Evolutionary conservation across 1,284 basidiomycete genomes (phyloP).

Genomic region (Macrocybe sp.): DNA sequence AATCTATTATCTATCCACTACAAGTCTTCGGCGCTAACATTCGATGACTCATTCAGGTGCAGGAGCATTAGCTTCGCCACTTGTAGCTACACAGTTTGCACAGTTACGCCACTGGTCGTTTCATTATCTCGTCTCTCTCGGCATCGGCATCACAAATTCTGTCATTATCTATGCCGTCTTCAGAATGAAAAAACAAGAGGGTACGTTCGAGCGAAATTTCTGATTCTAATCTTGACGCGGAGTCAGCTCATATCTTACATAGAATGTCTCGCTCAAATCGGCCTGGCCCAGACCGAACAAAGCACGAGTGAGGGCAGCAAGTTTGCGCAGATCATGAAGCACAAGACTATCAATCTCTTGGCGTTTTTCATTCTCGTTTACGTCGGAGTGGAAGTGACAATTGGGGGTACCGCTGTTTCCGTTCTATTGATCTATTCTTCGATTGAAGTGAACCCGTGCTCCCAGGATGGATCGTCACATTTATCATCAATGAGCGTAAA

Average conservation of each 20-base stretch:
- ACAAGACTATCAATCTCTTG: conserved; percentile 50
- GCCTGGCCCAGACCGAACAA: not conserved
- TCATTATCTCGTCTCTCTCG: conserved; percentile 58
- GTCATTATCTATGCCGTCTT: conserved; percentile 12
- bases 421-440: not conserved
- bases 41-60: conserved; percentile 32
- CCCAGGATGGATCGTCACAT: conserved; percentile 60
- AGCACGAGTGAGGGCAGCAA: conserved; percentile 30
- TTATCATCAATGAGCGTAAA: conserved; percentile 41
- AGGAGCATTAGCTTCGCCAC: conserved; percentile 61
- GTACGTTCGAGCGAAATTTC: not conserved
- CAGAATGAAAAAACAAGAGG: not conserved
- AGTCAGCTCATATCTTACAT: not conserved
- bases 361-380: conserved; percentile 64
- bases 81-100: conserved; percentile 65
- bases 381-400: conserved; percentile 63
- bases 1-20: not conserved
- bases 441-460: not conserved
- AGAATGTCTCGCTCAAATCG: not conserved
- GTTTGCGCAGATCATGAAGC: conserved; percentile 35
- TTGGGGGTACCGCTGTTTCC: conserved; percentile 40
- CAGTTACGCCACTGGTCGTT: conserved; percentile 47
- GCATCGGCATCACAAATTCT: conserved; percentile 41
- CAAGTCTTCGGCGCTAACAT: no score
- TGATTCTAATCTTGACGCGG: not conserved